Conservation (phyloP, 768 basidiomycete genomes). For the Psilocybe tampanensis region DNA sequence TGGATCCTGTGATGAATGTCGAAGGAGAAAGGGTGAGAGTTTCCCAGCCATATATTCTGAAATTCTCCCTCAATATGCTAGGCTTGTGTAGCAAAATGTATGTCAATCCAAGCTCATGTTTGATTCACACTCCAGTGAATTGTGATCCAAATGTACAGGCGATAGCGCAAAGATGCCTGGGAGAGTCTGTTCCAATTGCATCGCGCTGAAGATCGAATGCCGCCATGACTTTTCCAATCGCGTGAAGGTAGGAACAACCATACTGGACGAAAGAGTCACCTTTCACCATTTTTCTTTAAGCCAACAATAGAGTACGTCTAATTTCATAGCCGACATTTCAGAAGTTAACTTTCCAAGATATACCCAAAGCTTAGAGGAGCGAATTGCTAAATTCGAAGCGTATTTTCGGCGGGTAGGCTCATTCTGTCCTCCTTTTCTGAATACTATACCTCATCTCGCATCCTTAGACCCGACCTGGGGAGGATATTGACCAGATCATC, state of each 20-base stretch:
- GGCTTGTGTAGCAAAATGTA: slow-evolving; percentile 36
- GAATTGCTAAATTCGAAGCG: neutral
- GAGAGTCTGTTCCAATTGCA: slow-evolving; percentile 59
- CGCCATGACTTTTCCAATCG: slow-evolving; percentile 53
- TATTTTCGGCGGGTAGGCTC: slow-evolving; percentile 25
- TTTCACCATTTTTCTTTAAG: neutral
- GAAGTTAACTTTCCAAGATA: neutral
- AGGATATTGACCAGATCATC: slow-evolving; percentile 19
- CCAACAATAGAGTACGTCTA: slow-evolving; percentile 29
- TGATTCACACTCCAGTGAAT: no score
- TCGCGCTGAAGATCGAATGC: slow-evolving; percentile 47
- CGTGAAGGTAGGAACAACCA: slow-evolving; percentile 42
- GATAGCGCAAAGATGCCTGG: slow-evolving; percentile 65
- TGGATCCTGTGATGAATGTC: slow-evolving; percentile 49
- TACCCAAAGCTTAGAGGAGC: neutral
- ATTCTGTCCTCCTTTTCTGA: neutral
- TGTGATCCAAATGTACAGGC: no score
- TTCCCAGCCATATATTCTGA: neutral
- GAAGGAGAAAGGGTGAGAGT: slow-evolving; percentile 41
- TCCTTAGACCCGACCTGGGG: slow-evolving; percentile 15
- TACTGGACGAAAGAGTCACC: neutral
- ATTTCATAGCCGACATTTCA: slow-evolving; percentile 19
- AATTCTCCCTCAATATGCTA: neutral
- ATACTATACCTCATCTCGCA: neutral
- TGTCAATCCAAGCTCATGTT: neutral